phyloP scores from a whole-genome alignment of 2,329 filamentous ascomycete species.

The Cercospora janseana region DNA sequence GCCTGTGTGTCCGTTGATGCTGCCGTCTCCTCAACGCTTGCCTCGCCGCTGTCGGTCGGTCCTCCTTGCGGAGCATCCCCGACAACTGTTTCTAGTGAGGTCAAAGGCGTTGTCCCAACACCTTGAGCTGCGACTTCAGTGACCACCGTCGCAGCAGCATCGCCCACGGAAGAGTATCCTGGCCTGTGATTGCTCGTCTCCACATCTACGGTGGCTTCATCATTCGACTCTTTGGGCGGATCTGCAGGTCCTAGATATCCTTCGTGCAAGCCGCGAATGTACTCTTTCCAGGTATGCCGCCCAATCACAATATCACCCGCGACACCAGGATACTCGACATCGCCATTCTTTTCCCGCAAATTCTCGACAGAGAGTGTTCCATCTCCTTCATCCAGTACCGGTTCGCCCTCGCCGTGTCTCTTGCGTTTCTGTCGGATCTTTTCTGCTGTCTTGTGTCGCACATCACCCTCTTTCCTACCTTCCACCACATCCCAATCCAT shows the following conservation, averaged over 20 bases:
- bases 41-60: conserved; percentile 6
- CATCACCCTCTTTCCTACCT: conserved; percentile 86
- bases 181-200: conserved; percentile 14
- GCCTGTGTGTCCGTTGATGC: conserved; percentile 28
- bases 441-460: conserved; percentile 82
- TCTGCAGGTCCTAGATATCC: conserved; percentile 89
- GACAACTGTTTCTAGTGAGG: conserved; percentile 16
- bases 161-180: conserved; percentile 26
- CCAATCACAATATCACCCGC: conserved; percentile 86
- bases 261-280: conserved; percentile 87
- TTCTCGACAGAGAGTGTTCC: conserved; percentile 60
- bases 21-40: conserved; percentile 10
- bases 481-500: conserved; percentile 96
- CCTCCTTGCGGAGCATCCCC: not conserved
- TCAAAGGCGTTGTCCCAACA: conserved; percentile 10
- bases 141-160: conserved; percentile 31
- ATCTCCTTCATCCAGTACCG: conserved; percentile 47
- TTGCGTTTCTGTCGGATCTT: conserved; percentile 68
- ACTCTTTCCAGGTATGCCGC: conserved; percentile 95
- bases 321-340: conserved; percentile 69
- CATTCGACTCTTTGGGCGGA: conserved; percentile 48
- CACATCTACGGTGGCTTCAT: conserved; percentile 6
- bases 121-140: conserved; percentile 18
- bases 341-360: conserved; percentile 63
- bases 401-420: conserved; percentile 55